Conservation (phyloP, 495 filamentous ascomycete genomes). For the Aspergillus coremiiformis region DNA sequence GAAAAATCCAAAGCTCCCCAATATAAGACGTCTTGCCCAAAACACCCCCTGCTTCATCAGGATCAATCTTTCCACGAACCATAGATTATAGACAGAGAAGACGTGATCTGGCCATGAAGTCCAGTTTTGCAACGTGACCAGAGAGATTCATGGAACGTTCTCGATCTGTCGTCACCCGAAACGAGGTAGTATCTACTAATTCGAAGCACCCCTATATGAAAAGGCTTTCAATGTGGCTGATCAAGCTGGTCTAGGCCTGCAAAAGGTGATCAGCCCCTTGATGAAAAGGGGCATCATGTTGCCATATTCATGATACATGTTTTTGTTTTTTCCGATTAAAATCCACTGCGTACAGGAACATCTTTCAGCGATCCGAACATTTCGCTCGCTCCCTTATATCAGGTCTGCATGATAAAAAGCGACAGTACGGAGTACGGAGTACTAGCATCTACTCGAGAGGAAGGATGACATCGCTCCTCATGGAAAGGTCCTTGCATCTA, state of each 20-base stretch:
- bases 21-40: too few species aligned
- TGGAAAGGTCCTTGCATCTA: neutral
- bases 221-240: neutral
- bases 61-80: neutral
- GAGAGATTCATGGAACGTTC: too few species aligned
- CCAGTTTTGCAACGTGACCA: neutral
- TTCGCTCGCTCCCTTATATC: neutral
- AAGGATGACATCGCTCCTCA: neutral
- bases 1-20: too few species aligned
- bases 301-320: neutral
- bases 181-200: neutral
- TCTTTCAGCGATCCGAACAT: neutral
- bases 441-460: neutral
- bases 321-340: neutral
- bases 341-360: neutral
- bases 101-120: too few species aligned
- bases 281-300: neutral
- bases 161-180: neutral
- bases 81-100: neutral
- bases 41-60: too few species aligned
- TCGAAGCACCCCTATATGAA: neutral
- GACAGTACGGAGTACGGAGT: too few species aligned
- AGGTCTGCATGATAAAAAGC: neutral
- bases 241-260: neutral
- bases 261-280: neutral